phyloP scores from a whole-genome alignment of 768 basidiomycete species.

The Suillus placidus region DNA sequence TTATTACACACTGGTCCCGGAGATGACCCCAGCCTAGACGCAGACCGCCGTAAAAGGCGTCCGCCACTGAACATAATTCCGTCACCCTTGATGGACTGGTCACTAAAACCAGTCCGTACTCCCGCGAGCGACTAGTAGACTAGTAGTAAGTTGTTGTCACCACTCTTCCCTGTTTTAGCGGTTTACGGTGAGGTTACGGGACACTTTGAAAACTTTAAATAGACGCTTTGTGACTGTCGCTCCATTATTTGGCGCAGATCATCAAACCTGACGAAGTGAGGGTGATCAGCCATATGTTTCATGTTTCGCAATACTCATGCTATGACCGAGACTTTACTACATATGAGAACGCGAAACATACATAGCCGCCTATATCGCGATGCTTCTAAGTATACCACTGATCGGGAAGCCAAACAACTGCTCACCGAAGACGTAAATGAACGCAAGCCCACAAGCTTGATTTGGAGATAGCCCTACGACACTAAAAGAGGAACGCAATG shows the following conservation, averaged over 20 bases:
- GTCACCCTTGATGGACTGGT: background rate
- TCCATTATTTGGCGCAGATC: background rate
- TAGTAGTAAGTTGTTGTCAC: background rate
- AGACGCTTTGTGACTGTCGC: background rate
- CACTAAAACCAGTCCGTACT: background rate
- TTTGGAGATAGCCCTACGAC: background rate
- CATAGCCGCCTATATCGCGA: background rate
- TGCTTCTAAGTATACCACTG: background rate
- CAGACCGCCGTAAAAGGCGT: slow-evolving; percentile 5
- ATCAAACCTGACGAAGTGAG: background rate
- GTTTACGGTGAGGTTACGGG: background rate
- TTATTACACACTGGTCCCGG: slow-evolving; percentile 1
- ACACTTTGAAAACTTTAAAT: background rate
- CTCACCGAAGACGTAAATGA: slow-evolving; percentile 10
- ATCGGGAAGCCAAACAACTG: slow-evolving; percentile 3
- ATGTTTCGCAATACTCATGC: background rate
- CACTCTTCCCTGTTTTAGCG: background rate
- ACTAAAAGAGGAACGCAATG: background rate
- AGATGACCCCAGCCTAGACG: slow-evolving; percentile 6
- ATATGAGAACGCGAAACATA: background rate
- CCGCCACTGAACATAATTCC: background rate
- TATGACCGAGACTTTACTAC: slow-evolving; percentile 1
- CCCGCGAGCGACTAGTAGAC: background rate
- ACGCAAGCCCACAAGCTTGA: slow-evolving; percentile 2
- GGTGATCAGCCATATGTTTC: background rate